A percentile compares a stretch with the other conserved stretches of the same genome.
Evolutionary conservation across 805 yeast species (phyloP).

Genomic region (Scheffersomyces lignosus): DNA sequence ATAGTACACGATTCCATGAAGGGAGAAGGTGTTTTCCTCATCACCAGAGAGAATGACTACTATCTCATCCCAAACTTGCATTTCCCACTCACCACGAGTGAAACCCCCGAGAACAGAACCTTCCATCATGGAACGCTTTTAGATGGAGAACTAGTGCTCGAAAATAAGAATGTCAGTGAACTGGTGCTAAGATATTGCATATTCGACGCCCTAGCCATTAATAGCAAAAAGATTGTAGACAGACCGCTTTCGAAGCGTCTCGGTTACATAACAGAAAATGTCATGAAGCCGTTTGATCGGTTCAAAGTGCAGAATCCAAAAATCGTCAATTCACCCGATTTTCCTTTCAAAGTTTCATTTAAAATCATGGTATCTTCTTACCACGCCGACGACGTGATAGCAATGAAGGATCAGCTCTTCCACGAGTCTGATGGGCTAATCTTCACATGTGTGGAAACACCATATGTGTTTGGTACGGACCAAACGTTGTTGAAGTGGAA

Average conservation of each 20-base stretch:
- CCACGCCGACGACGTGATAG: constrained; percentile 72
- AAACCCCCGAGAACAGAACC: constrained; percentile 45
- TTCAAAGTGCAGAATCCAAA: constrained; percentile 71
- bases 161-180: constrained; percentile 57
- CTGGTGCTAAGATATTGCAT: constrained; percentile 68
- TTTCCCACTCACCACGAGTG: constrained; percentile 60
- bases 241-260: constrained; percentile 77
- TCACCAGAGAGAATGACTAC: constrained; percentile 87
- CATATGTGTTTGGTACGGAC: constrained; percentile 89
- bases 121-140: constrained; percentile 86
- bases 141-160: constrained; percentile 91
- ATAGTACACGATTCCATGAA: constrained; percentile 65
- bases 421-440: constrained; percentile 94
- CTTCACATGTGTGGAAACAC: constrained; percentile 86
- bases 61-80: constrained; percentile 80
- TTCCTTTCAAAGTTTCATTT: constrained; percentile 84
- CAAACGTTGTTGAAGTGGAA: constrained; percentile 89
- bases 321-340: constrained; percentile 57
- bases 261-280: constrained; percentile 79
- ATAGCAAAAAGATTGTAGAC: constrained; percentile 67
- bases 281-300: constrained; percentile 78
- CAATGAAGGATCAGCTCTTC: constrained; percentile 67
- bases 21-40: constrained; percentile 86
- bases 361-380: constrained; percentile 87
- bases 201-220: constrained; percentile 87